Base-by-base conservation (phyloP, 257 asterid species). In the Solanum dulcamara region DNA sequence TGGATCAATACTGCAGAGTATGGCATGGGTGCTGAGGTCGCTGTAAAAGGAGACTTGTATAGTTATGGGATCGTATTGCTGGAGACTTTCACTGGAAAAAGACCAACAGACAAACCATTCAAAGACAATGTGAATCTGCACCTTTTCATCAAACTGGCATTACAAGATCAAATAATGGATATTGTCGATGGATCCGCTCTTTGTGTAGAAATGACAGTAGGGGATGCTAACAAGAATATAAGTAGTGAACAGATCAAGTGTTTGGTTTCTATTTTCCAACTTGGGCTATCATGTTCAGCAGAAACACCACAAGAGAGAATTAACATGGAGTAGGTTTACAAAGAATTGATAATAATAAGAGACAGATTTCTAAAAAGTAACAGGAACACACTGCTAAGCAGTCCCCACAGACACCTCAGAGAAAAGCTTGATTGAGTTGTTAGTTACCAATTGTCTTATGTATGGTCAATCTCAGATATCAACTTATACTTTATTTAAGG, bases 41-140 rank as follows among this genome's bases (percentile, higher is more conserved):
- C 72, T 6, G 10, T 6, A 64, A 64, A 38, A 64, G 12, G 44
- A 66, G 75, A 66, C 32, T 32, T 66, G 7, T 67, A 8, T 67
- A 67, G 75, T 67, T 67, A 71, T 80, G 89, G 91, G 85, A 88
- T 89, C 74, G 87, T 89, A 42, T 62, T 89, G 88, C 46, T 88
- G 48, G 92, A 91, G 80, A 88, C 85, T 30, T 81, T 89, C 80
- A 89, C 91, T 1, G 90, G 92, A 57, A 87, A 85, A 83, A 85
- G 88, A 83, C 88, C 90, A 22, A 84, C 88, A 1, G 84, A 89
- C 77, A 28, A 75, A 38, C 33, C 68, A 60, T 90, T 87, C 40
- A 7, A 88, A 10, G 89, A 81, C 81, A 67, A 40, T 68, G 20
- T 85, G 87, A 86, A 32, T 64, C 89, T 90, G n/a, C 88, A 86